Evolutionary conservation across 192 early-diverging fungal genomes (phyloP), one percentile per base, ranked within the genome.

Genomic region (Coemansia umbellata): DNA sequence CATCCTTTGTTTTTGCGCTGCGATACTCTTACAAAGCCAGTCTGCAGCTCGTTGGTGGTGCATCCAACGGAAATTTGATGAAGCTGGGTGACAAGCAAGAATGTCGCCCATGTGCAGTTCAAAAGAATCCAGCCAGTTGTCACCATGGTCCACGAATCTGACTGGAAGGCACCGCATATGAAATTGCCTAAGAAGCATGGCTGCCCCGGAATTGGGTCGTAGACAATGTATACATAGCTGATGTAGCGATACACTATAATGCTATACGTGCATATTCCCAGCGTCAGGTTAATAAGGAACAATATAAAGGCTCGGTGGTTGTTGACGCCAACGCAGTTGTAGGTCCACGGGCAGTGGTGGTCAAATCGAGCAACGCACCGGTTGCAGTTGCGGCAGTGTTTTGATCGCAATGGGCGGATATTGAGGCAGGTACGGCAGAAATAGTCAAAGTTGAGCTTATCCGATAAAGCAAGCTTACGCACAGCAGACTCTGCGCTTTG

Each of bases 321-420:
- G 45, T 74, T 69, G 13, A 84, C 78, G 1, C 95, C 95, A 58
- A 95, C 87, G 63, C 92, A 95, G 78, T 95, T 98, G 75, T 84
- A 87, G 24, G 92, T 95, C 94, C 94, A 98, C 15, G 94, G 96
- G 50, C 96, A 97, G 58, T 97, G 93, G 58, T 96, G 92, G 62
- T 97, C 94, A 77, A 97, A 96, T 31, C 83, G 82, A 18, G 91
- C 85, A 2, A 98, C 93, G 66, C 96, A 98, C 47, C 91, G 82
- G 65, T 95, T 82, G 58, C 94, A 96, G 42, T 88, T 77, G 56
- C 86, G 87, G 69, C 96, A 98, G 60, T 98, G 96, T 69, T 97
- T 97, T 10, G 90, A 91, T 11, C 96, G 75, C 45, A 98, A 43
- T 3, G 96, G 96, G 30, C 89, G 88, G 19, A 75, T 79, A 44